These are phyloP conservation scores for Fusarium vanettenii DNA, from an alignment of 2,329 filamentous ascomycete genomes.

Conservation along the genomic window DNA sequence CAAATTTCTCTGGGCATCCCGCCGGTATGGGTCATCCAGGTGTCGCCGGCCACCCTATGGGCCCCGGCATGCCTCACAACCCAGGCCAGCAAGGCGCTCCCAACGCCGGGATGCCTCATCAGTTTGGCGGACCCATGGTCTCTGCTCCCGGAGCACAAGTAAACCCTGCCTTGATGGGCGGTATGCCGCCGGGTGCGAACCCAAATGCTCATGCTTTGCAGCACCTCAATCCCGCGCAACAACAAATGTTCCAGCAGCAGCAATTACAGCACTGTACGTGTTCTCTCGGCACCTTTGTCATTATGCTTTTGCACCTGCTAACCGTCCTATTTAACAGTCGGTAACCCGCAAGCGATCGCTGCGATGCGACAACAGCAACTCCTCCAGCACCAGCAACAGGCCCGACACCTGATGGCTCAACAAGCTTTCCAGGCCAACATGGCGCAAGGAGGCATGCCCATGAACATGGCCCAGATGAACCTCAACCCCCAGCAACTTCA, in stretches of 20 bases:
- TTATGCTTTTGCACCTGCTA: constrained; percentile 14
- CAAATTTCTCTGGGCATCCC: constrained; percentile 74
- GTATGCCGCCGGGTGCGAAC: constrained; percentile 76
- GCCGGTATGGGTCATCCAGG: constrained; percentile 78
- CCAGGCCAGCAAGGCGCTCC: constrained; percentile 77
- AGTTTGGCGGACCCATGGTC: constrained; percentile 75
- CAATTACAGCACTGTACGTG: constrained; percentile 52
- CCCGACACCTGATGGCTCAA: constrained; percentile 65
- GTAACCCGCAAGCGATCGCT: constrained; percentile 52
- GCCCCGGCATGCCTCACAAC: constrained; percentile 73
- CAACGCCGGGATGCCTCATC: constrained; percentile 73
- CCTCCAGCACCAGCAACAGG: constrained; percentile 65
- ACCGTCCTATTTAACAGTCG: constrained; percentile 42
- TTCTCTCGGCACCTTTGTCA: background rate
- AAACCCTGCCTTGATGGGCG: constrained; percentile 80
- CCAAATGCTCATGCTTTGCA: constrained; percentile 77
- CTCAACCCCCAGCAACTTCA: constrained; percentile 65
- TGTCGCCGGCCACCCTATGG: constrained; percentile 74
- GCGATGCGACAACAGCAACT: constrained; percentile 67
- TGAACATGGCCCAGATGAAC: constrained; percentile 64
- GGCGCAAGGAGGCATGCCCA: constrained; percentile 60
- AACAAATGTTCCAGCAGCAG: constrained; percentile 68
- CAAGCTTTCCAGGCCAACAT: constrained; percentile 66
- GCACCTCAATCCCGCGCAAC: constrained; percentile 73
- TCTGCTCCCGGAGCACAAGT: constrained; percentile 79